Evolutionary conservation across 2,329 filamentous ascomycete species (phyloP).

Genomic region (Chalara sp.): DNA sequence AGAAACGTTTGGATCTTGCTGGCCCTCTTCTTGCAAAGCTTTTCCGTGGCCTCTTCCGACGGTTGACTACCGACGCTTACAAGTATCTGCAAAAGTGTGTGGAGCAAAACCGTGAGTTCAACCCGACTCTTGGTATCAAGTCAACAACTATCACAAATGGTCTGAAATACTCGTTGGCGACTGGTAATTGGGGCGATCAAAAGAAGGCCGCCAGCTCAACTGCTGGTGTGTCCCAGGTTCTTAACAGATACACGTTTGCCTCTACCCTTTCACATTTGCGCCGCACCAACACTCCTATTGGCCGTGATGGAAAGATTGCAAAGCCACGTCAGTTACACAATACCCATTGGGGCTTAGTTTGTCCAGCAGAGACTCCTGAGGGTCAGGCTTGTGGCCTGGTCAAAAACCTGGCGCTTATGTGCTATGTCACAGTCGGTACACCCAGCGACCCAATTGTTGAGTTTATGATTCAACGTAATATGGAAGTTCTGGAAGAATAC

Average conservation of each 20-base stretch:
- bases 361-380: constrained; percentile 94
- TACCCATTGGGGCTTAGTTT: constrained; percentile 96
- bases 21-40: constrained; percentile 93
- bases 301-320: constrained; percentile 94
- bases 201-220: constrained; percentile 96
- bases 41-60: constrained; percentile 85
- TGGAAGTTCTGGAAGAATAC: constrained; percentile 96
- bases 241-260: constrained; percentile 96
- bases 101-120: constrained; percentile 83
- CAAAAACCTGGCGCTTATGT: constrained; percentile 97
- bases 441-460: constrained; percentile 85
- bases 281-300: constrained; percentile 95
- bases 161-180: constrained; percentile 92
- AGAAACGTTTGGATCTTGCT: constrained; percentile 94
- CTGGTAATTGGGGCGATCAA: constrained; percentile 98
- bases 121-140: constrained; percentile 85
- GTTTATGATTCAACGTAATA: constrained; percentile 92
- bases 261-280: constrained; percentile 95
- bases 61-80: constrained; percentile 85
- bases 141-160: constrained; percentile 86
- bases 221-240: constrained; percentile 93
- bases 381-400: constrained; percentile 97
- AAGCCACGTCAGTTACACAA: constrained; percentile 98
- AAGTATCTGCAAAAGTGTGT: constrained; percentile 89
- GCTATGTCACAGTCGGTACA: constrained; percentile 92